Evolutionary conservation across 129 eudicot species (phyloP), one percentile per base, ranked within the genome.

Genomic region (Calendula officinalis): DNA sequence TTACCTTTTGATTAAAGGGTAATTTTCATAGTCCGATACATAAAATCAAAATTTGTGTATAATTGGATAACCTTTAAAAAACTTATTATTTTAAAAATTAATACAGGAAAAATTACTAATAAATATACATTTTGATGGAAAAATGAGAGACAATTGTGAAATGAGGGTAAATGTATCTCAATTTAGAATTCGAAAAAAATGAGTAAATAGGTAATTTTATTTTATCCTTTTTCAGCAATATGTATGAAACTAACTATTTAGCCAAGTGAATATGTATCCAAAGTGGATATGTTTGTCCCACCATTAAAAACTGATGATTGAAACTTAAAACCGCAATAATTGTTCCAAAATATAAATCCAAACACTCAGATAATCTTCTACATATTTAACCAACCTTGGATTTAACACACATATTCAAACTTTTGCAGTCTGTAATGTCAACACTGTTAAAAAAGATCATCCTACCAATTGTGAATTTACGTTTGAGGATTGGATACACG

Each of bases 371-470:
- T 36, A 8, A 11, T 64, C 46, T 34, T 14, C 9, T 11, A 5
- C 3, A n/a, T 61, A 5, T 50, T 61, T 1, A 61, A 51, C 54
- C 9, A 30, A 30, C 46, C 60, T 60, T 17, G 35, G 35, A 39
- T 16, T 12, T 70, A 37, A 70, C 59, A 42, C 43, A 52, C 11
- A 10, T 14, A 48, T 30, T 2, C 11, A 27, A 60, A 22, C 30
- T 33, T 35, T 69, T 91, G 91, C 91, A 91, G 98, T 62, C 95
- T 33, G 52, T 83, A 39, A 64, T 87, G 59, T 87, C 94, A 13
- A 75, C 84, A 8, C 60, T 72, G 30, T 49, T 91, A 35, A 84
- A 68, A 73, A 80, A 74, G 15, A 73, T 85, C 62, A 43, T 87
- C n/a, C 16, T 91, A 60, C 98, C 98, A 0, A 76, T 67, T 33